Base-by-base conservation (phyloP, 768 basidiomycete genomes). In the Sarcodon sp. region DNA sequence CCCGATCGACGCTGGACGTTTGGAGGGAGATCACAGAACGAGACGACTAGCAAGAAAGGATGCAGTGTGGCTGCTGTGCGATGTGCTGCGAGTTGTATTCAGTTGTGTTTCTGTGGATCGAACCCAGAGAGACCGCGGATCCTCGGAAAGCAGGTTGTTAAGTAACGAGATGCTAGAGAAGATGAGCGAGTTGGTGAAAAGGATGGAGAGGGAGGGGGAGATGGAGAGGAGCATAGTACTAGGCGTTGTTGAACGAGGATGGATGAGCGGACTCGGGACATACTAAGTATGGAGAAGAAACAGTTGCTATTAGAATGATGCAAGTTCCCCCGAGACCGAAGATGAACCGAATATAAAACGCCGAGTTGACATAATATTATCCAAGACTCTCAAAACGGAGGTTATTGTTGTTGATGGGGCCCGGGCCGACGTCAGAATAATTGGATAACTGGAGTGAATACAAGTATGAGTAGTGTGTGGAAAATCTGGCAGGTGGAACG, bases 61-160 rank as follows among this genome's bases (percentile, higher is more conserved):
- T 51, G 53, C 72, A 21, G 44, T 72, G 9, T 78, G 75, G 75
- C 77, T 73, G 59, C 61, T 76, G 32, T 77, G 74, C 55, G 64
- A 63, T 35, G 51, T 68, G 43, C 58, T 76, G 32, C 70, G 72
- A 13, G 27, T 8, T 11, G 39, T 13, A 41, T 8, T 15, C 27
- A 13, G 16, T 13, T 8, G 8, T 41, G 39, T 41, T 27, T 41
- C 39, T 8, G 39, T 11, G 39, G 27, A 27, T 8, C 21, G 21
- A 27, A 27, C 21, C 21, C 21, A 27, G 21, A 27, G 21, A 27
- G 21, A 27, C 21, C 21, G 21, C 21, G 21, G 21, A 27, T 27
- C 21, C 4, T 16, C 27, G 8, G 39, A 15, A 16, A 27, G 13
- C 39, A 15, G 4, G 2, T 27, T 41, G 39, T 15, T 41, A 11